phyloP scores from a whole-genome alignment of 1,284 basidiomycete species.

The Moesziomyces parantarcticus region DNA sequence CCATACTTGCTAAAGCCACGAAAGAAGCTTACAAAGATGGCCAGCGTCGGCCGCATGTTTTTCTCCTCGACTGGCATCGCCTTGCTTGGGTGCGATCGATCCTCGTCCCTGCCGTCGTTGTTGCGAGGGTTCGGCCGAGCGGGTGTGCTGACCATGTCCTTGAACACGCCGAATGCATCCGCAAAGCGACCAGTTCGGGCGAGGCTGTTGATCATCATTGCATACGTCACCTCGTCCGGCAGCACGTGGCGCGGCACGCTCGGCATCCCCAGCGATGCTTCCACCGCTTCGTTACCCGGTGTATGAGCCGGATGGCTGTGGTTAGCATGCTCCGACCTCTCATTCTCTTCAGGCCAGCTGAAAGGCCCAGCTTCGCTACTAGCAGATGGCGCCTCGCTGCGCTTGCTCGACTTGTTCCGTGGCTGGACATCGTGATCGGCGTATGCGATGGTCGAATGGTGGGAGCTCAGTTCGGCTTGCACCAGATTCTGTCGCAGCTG shows the following conservation, averaged over 20 bases:
- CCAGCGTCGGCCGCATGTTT: constrained; percentile 26
- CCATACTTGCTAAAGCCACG: constrained; percentile 32
- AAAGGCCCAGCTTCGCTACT: constrained; percentile 6
- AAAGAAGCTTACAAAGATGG: constrained; percentile 44
- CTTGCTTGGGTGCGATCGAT: neutral
- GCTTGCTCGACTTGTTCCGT: no score
- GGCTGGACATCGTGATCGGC: neutral
- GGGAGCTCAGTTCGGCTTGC: constrained; percentile 17
- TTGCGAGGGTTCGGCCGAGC: neutral
- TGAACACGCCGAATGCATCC: constrained; percentile 36
- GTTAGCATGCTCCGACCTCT: neutral
- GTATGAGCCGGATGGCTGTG: neutral
- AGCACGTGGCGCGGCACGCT: constrained; percentile 12
- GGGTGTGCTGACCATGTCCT: constrained; percentile 41
- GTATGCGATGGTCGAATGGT: constrained; percentile 13
- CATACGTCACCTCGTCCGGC: constrained; percentile 36
- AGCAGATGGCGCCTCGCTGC: neutral
- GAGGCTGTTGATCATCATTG: constrained; percentile 31
- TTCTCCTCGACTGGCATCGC: constrained; percentile 1
- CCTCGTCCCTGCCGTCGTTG: neutral
- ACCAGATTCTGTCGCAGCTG: constrained; percentile 40
- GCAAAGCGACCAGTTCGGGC: constrained; percentile 34
- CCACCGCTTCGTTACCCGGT: constrained; percentile 1
- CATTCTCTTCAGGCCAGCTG: constrained; percentile 23
- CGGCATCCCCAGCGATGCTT: constrained; percentile 11